A percentile compares a stretch with the other conserved stretches of the same genome.
These are phyloP conservation scores for Candida dendrica DNA, from an alignment of 805 yeast genomes.

Conservation along the genomic window DNA sequence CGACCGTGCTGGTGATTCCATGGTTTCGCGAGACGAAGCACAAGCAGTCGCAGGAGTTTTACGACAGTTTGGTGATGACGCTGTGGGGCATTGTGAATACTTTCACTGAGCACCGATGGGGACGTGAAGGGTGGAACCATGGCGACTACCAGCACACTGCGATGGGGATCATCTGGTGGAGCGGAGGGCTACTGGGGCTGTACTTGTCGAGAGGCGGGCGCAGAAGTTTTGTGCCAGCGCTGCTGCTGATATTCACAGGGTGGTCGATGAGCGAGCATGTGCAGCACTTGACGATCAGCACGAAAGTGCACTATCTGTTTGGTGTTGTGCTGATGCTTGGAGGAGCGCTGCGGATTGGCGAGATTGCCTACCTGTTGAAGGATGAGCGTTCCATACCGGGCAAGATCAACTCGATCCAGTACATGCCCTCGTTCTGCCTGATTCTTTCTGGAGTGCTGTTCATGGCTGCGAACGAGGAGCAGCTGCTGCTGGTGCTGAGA, in stretches of 20 bases:
- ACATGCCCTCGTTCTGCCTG: conserved; percentile 76
- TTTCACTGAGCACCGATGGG: conserved; percentile 96
- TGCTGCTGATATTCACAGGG: conserved; percentile 81
- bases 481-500: conserved; percentile 59
- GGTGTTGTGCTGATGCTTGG: conserved; percentile 76
- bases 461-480: conserved; percentile 93
- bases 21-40: conserved; percentile 55
- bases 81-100: conserved; percentile 92
- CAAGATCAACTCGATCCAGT: conserved; percentile 65
- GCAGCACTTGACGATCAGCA: conserved; percentile 68
- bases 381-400: conserved; percentile 46
- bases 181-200: conserved; percentile 83
- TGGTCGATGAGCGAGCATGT: conserved; percentile 91
- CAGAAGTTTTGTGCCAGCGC: conserved; percentile 73
- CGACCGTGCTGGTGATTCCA: conserved; percentile 62
- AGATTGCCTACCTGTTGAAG: conserved; percentile 66
- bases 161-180: conserved; percentile 97
- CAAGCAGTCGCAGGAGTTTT: conserved; percentile 71
- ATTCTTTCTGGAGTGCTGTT: conserved; percentile 74
- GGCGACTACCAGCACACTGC: conserved; percentile 94
- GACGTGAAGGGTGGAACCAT: conserved; percentile 78
- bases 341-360: conserved; percentile 69
- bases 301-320: conserved; percentile 83
- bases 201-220: conserved; percentile 61
- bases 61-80: conserved; percentile 74